Evolutionary conservation across 768 basidiomycete genomes (phyloP).

Genomic region (Serendipita sp.): DNA sequence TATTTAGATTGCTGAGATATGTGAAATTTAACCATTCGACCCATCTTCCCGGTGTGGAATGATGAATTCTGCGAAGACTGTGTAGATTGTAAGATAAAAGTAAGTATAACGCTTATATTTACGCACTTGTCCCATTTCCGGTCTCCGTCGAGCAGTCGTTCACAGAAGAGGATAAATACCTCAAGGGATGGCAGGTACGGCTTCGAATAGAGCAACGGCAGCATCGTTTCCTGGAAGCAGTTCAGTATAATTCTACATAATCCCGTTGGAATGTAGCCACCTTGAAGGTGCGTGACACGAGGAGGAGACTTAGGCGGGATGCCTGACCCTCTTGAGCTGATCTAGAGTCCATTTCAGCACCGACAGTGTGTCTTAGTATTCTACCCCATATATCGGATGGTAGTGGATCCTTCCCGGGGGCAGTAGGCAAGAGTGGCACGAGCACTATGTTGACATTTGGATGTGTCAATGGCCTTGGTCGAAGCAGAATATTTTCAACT

Average conservation of each 20-base stretch:
- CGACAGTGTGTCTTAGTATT: neutral
- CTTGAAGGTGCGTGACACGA: neutral
- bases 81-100: too few relatives aligned
- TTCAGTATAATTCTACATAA: neutral
- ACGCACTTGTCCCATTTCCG: constrained; percentile 5
- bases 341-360: neutral
- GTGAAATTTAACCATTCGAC: neutral
- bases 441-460: neutral
- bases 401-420: neutral
- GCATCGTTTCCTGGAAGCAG: neutral
- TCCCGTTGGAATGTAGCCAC: neutral
- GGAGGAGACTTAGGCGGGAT: neutral
- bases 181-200: neutral
- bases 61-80: neutral
- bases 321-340: neutral
- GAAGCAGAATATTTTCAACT: neutral
- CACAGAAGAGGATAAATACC: neutral
- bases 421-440: neutral
- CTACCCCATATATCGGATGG: constrained; percentile 3
- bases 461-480: constrained; percentile 1
- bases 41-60: constrained; percentile 1
- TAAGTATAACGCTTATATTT: neutral
- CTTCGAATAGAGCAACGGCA: neutral
- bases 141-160: neutral
- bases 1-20: neutral